Evolutionary conservation across 805 yeast genomes (phyloP).

Genomic region (Pichia eremophila): DNA sequence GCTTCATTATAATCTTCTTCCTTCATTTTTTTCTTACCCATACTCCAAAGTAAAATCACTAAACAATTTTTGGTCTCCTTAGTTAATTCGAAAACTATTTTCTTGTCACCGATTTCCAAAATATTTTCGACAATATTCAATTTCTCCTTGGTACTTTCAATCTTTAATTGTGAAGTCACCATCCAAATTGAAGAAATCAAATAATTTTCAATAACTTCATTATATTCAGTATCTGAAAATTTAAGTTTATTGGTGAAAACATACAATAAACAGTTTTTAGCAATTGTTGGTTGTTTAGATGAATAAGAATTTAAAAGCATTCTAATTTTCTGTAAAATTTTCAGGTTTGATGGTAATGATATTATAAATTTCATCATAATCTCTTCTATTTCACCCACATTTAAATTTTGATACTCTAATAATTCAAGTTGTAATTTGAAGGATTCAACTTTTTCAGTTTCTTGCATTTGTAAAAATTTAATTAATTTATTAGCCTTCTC

Average conservation of each 20-base stretch:
- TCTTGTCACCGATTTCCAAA: conserved; percentile 21
- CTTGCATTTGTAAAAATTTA: conserved; percentile 18
- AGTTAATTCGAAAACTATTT: conserved; percentile 19
- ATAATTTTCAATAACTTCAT: conserved; percentile 7
- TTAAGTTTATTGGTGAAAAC: conserved; percentile 24
- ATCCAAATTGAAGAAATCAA: conserved; percentile 17
- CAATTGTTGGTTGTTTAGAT: conserved; percentile 15
- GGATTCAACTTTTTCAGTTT: conserved; percentile 23
- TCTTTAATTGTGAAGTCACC: conserved; percentile 12
- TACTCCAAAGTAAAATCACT: conserved; percentile 32
- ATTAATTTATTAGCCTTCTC: conserved; percentile 17
- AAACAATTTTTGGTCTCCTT: conserved; percentile 24
- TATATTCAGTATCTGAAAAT: conserved; percentile 2
- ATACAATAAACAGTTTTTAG: conserved; percentile 28
- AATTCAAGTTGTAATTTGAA: conserved; percentile 23
- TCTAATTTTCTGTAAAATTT: conserved; percentile 10
- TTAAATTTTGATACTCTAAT: conserved; percentile 8
- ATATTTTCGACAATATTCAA: conserved; percentile 16
- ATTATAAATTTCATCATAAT: conserved; percentile 29
- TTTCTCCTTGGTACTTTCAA: conserved; percentile 5
- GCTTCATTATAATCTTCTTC: conserved; percentile 8
- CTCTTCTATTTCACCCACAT: conserved; percentile 18
- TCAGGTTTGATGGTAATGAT: conserved; percentile 17
- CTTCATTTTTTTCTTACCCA: conserved; percentile 26
- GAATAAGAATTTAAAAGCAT: conserved; percentile 13